Conservation (phyloP, 164 flowering plant species). For the Sedum album region DNA sequence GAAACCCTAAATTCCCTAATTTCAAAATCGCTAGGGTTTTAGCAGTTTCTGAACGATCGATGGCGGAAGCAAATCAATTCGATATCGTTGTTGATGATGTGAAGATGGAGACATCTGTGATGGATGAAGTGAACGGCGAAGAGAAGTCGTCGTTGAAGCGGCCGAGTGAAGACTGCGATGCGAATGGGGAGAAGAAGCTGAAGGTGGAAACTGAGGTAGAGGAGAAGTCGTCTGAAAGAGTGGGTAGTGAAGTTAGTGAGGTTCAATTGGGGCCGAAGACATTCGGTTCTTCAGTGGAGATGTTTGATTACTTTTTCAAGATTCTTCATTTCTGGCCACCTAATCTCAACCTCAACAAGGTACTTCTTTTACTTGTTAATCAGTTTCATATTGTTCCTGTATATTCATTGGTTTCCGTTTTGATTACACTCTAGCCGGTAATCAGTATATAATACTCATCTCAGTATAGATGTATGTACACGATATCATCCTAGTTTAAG, state of each 20-base stretch:
- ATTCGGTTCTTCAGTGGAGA: conserved; percentile 55
- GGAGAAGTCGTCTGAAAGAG: conserved; percentile 14
- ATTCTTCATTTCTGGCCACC: conserved; percentile 70
- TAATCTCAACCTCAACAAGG: conserved; percentile 66
- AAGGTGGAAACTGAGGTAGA: conserved; percentile 35
- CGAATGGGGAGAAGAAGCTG: conserved; percentile 33
- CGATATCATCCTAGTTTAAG: too few relatives aligned
- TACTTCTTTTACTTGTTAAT: conserved; percentile 12
- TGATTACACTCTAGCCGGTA: neutral
- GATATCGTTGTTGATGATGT: neutral
- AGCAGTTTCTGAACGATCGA: neutral
- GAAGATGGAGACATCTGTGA: neutral
- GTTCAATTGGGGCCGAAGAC: conserved; percentile 53
- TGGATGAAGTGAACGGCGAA: neutral
- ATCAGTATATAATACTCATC: too few relatives aligned
- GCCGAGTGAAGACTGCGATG: conserved; percentile 28
- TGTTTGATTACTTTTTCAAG: conserved; percentile 80
- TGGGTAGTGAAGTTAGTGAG: conserved; percentile 12
- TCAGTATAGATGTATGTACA: too few relatives aligned
- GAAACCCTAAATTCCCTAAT: too few relatives aligned
- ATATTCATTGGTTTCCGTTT: neutral
- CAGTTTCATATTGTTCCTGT: too few relatives aligned
- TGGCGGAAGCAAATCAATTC: neutral
- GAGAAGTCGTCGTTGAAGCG: conserved; percentile 16
- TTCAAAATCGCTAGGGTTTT: neutral